Base-by-base conservation (phyloP, 139 green algal species). In the Tetraselmis chui region DNA sequence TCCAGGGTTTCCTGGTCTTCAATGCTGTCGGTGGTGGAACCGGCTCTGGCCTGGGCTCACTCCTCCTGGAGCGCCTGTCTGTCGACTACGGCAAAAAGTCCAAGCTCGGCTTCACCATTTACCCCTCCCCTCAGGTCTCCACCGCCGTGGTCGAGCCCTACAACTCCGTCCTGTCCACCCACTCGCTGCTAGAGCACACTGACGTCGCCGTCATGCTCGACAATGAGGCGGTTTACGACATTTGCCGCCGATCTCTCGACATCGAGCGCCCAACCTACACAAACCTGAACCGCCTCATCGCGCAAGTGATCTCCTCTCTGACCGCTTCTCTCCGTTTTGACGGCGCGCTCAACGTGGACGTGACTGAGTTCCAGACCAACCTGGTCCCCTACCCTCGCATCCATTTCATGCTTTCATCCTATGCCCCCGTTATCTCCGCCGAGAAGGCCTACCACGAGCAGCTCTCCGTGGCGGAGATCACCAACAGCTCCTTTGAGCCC, bases 71-170 rank as follows among this genome's bases (percentile, higher is more conserved):
- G 94, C 93, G 95, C 86, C 93, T 98, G 86, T 97, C 92, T 32
- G 96, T 99, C 0, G 96, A 99, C 92, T 99, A 99, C 85, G 96
- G 96, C 92, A 99, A 99, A 93, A 99, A 99, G 92, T 98, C 93
- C 89, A 99, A 99, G 95, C 93, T 99, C 59, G 95, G 93, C 87
- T 98, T 98, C 94, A 97, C 95, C 32, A 89, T 98, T 23, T 98
- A 98, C 91, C 95, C 95, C 76, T 97, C 92, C 26, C 95, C 95
- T 82, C 90, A 96, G 88, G 92, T 98, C 58, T 98, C 95, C 74
- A 98, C 94, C 76, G 94, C 95, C 75, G 95, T 98, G 32, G 95
- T 98, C 0, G 95, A 98, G 93, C 95, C 95, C 45, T 98, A 98
- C 93, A 98, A 98, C 94, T 96, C 92, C 27, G 95, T 98, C 78